Evolutionary conservation across 768 basidiomycete genomes (phyloP).

Genomic region (Russula sp.): DNA sequence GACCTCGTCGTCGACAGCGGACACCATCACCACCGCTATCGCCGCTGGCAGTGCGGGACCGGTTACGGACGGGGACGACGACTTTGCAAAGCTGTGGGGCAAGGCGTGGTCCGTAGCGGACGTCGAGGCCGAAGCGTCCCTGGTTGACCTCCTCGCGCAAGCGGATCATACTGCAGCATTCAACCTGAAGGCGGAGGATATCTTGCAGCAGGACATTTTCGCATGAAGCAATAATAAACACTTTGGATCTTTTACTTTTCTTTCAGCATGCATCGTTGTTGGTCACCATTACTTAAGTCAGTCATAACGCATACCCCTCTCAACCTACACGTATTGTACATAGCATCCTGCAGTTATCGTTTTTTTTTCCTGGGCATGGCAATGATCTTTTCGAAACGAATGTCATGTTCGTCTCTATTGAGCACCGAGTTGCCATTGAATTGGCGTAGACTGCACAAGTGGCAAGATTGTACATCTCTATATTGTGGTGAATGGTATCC

Average conservation of each 20-base stretch:
- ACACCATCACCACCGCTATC: not conserved
- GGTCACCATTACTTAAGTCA: not conserved
- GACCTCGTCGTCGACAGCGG: not conserved
- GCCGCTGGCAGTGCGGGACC: not conserved
- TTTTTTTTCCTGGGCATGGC: too few species aligned
- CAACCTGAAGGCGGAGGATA: conserved; percentile 13
- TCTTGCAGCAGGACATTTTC: conserved; percentile 13
- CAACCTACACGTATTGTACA: not conserved
- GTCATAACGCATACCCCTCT: not conserved
- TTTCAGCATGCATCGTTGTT: not conserved
- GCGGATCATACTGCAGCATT: not conserved
- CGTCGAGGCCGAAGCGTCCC: not conserved
- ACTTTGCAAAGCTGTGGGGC: conserved; percentile 1
- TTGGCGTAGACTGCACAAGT: too few species aligned
- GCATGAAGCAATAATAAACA: not conserved
- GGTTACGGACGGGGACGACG: not conserved
- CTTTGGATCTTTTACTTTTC: not conserved
- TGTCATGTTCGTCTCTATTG: too few species aligned
- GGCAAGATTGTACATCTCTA: too few species aligned
- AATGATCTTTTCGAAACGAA: too few species aligned
- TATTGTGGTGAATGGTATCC: not conserved
- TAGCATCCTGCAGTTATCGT: not conserved
- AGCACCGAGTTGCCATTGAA: not conserved
- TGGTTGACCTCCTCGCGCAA: conserved; percentile 3
- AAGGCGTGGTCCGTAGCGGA: not conserved